Evolutionary conservation across 495 filamentous ascomycete species (phyloP), one percentile per base, ranked within the genome.

Genomic region (Trichocladium antarcticum): DNA sequence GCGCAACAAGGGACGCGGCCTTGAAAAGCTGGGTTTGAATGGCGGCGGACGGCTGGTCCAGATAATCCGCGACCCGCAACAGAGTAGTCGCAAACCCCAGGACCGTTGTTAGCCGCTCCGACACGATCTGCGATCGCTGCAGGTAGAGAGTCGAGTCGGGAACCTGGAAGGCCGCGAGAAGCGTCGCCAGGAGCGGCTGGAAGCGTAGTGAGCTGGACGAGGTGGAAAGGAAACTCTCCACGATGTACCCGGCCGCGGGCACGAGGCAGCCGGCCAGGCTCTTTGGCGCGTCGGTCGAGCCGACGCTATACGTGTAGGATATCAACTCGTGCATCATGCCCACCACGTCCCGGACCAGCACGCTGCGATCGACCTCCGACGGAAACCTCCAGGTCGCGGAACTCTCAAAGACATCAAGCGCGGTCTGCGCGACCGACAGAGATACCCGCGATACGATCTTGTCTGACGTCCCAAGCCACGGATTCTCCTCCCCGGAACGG

Each of bases 1-100:
- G 81, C 27, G 86, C 82, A 31, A 96, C 61, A 35, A 87, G 69
- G 1, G 85, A 82, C 1, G 82, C 75, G 7, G 76, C 75, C 56
- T 88, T 83, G 68, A 93, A 93, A 9, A 97, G 64, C 49, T 87
- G 83, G 16, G 76, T 74, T 59, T 93, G 85, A 4, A 97, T 71
- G 22, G 79, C 70, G 24, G 78, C 78, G 14, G 72, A 73, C 14
- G 80, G 68, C 41, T 67, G 67, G 17, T 77, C 75, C 42, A 85
- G 65, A 21, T 85, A 73, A 38, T 75, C 80, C 24, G 84, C 79
- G 43, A 85, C 74, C 49, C 80, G 76, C 6, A 93, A 64, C 24
- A 94, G 68, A 37, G 74, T 81, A 24, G 76, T 81, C 1, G 79
- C 75, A 47, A 95, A 81, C 14, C 60, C 62, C 6, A 95, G 68